phyloP scores from a whole-genome alignment of 2,329 filamentous ascomycete genomes.

The Talaromyces islandicus region DNA sequence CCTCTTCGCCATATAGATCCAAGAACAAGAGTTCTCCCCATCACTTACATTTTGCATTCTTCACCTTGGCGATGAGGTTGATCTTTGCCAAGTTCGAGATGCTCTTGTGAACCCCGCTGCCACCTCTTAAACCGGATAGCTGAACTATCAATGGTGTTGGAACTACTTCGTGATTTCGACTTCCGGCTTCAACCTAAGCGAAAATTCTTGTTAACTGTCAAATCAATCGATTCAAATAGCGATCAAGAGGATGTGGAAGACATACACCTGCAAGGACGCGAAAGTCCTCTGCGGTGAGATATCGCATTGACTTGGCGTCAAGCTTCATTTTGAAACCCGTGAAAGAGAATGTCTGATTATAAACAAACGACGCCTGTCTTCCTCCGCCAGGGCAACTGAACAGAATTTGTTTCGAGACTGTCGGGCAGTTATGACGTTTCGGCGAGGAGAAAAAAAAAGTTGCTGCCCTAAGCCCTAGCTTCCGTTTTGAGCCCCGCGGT shows the following conservation, averaged over 20 bases:
- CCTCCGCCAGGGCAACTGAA: neutral
- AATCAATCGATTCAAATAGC: conserved; percentile 19
- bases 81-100: conserved; percentile 91
- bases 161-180: conserved; percentile 94
- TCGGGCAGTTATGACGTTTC: conserved; percentile 6
- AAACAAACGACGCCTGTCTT: neutral
- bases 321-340: conserved; percentile 68
- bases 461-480: conserved; percentile 36
- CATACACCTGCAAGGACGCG: conserved; percentile 83
- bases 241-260: conserved; percentile 19
- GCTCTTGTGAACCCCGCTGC: conserved; percentile 72
- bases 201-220: conserved; percentile 30
- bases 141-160: conserved; percentile 84
- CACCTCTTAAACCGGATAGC: conserved; percentile 71
- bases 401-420: conserved; percentile 2
- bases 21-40: neutral
- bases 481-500: conserved; percentile 17
- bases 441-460: conserved; percentile 22
- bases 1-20: neutral
- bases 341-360: neutral
- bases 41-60: conserved; percentile 73
- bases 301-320: conserved; percentile 87
- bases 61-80: conserved; percentile 83
- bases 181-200: conserved; percentile 78
- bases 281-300: conserved; percentile 91